Evolutionary conservation across 192 early-diverging fungal genomes (phyloP), one percentile per base, ranked within the genome.

Genomic region (Spizellomyces sp.): DNA sequence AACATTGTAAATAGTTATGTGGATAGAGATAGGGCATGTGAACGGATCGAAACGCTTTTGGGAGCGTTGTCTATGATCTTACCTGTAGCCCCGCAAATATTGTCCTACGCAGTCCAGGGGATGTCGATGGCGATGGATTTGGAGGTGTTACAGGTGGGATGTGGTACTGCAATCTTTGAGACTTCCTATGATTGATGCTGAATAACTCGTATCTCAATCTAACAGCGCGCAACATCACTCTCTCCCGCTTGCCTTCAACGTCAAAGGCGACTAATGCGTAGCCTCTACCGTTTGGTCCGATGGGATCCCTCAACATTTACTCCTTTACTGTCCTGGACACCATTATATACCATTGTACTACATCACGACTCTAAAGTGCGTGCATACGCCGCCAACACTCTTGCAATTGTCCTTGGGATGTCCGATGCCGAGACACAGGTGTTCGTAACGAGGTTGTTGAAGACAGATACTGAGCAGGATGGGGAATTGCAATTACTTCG

Each of bases 61-160:
- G 71, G 72, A 67, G 89, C 91, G 1, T 84, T 89, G 45, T 85
- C 86, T 41, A 19, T 80, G 41, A 77, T 93, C 58, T 73, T 91
- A 36, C 82, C 86, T 9, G 87, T 88, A 21, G 81, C 88, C 47
- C 93, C 93, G 44, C 93, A 94, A 74, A 76, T 91, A 10, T 79
- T 81, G 66, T 84, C 89, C 80, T 85, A 88, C 57, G 69, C 69
- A 1, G 76, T 78, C 70, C 46, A 52, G 44, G 36, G 41, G 12
- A 12, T 72, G 4, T 12, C 10, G 2, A 19, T 27, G 14, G 22
- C 45, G 41, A 65, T 48, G 36, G 8, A 47, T 44, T 36, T 14
- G 15, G 67, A 48, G 8, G n/a, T 42, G 57, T n/a, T 56, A 10
- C 54, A 67, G 10, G n/a, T 6, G 6, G 42, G 19, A 17, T 21